These are phyloP conservation scores for Dipodascus geniculatus DNA, from an alignment of 805 yeast genomes.

Conservation along the genomic window DNA sequence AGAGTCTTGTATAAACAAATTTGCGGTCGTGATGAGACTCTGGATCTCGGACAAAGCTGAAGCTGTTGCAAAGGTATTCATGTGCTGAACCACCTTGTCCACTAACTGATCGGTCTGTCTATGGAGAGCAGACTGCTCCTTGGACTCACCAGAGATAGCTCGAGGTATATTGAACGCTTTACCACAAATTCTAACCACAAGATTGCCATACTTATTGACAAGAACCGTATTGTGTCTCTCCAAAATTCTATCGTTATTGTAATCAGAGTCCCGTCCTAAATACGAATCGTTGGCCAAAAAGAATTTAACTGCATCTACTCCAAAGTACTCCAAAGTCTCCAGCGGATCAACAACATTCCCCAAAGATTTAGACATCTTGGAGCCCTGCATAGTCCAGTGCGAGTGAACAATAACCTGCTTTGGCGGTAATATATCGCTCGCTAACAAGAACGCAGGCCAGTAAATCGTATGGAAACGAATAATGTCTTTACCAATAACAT, in stretches of 20 bases:
- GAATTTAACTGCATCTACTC: constrained; percentile 50
- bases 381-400: constrained; percentile 86
- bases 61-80: constrained; percentile 40
- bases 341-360: constrained; percentile 94
- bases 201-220: constrained; percentile 74
- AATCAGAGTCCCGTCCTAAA: constrained; percentile 69
- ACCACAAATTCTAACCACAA: constrained; percentile 64
- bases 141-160: constrained; percentile 20
- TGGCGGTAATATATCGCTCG: constrained; percentile 65
- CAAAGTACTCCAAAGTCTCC: constrained; percentile 48
- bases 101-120: constrained; percentile 27
- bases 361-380: constrained; percentile 84
- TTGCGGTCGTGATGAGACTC: constrained; percentile 46
- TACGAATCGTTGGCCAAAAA: constrained; percentile 67
- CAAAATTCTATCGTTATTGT: constrained; percentile 47
- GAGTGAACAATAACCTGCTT: constrained; percentile 74
- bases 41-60: constrained; percentile 48
- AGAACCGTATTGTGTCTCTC: constrained; percentile 35
- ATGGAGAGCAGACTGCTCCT: constrained; percentile 20
- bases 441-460: constrained; percentile 89
- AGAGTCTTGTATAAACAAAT: constrained; percentile 50
- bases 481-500: constrained; percentile 88
- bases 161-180: constrained; percentile 47
- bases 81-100: constrained; percentile 30
- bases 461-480: constrained; percentile 77